These are phyloP conservation scores for Euphrasia confusa DNA, from an alignment of 257 asterid genomes.

Conservation along the genomic window DNA sequence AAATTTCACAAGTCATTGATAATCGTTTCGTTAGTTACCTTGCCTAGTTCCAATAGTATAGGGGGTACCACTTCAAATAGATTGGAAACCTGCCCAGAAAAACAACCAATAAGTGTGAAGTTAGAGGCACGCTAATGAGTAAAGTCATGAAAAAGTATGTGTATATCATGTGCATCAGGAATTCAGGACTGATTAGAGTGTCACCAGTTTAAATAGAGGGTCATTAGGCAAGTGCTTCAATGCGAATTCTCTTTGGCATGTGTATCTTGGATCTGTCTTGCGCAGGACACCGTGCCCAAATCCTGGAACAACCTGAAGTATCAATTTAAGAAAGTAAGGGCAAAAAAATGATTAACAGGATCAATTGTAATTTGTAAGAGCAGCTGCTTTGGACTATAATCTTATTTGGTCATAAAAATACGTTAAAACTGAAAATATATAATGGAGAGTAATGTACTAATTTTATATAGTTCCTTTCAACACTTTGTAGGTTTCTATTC, in stretches of 20 bases:
- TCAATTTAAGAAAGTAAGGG: background rate
- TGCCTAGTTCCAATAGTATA: slow-evolving; percentile 68
- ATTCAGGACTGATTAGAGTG: slow-evolving; percentile 14
- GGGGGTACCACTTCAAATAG: slow-evolving; percentile 84
- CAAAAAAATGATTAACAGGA: background rate
- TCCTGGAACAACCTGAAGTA: slow-evolving; percentile 16
- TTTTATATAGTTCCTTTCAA: too few relatives aligned
- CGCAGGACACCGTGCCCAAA: slow-evolving; percentile 72
- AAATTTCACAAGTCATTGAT: slow-evolving; percentile 14
- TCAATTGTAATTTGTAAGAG: background rate
- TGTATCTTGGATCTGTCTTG: slow-evolving; percentile 76
- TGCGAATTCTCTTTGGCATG: slow-evolving; percentile 77
- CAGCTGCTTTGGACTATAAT: background rate
- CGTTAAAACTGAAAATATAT: too few relatives aligned
- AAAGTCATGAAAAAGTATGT: background rate
- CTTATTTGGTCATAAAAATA: too few relatives aligned
- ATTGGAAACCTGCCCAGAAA: slow-evolving; percentile 43
- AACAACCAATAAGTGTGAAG: background rate
- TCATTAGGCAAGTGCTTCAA: slow-evolving; percentile 75
- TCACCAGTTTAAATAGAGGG: slow-evolving; percentile 72
- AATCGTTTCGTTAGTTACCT: slow-evolving; percentile 34
- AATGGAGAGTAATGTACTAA: too few relatives aligned
- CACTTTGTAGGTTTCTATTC: too few relatives aligned
- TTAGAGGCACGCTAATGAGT: slow-evolving; percentile 1
- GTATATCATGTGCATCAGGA: slow-evolving; percentile 17